Percentiles rank a stretch among this genome's conserved stretches.
These are phyloP conservation scores for Cryptosporidium tyzzeri DNA, from an alignment of 169 alveolate genomes.

Conservation along the genomic window DNA sequence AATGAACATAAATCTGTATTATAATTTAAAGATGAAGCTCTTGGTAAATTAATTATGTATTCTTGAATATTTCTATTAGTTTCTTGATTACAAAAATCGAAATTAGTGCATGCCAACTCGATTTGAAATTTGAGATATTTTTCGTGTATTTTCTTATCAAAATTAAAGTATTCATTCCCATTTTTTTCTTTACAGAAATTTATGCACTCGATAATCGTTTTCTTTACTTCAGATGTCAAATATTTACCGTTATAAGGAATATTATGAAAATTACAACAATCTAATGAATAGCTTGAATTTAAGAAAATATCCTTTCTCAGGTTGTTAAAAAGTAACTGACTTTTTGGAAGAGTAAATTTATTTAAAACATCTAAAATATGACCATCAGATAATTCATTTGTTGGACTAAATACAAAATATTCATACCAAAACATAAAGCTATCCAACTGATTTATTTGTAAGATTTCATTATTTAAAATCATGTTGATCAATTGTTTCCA, in stretches of 20 bases:
- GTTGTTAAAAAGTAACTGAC: background rate
- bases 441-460: background rate
- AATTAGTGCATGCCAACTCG: slow-evolving; percentile 13
- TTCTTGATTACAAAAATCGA: slow-evolving; percentile 9
- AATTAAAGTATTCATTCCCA: background rate
- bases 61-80: slow-evolving; percentile 3
- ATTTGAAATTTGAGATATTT: slow-evolving; percentile 42
- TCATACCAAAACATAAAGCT: slow-evolving; percentile 37
- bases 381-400: background rate
- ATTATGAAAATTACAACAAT: slow-evolving; percentile 49
- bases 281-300: background rate
- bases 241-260: slow-evolving; percentile 34
- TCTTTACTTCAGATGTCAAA: background rate
- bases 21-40: slow-evolving; percentile 9
- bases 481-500: background rate
- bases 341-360: slow-evolving; percentile 13
- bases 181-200: background rate
- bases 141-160: slow-evolving; percentile 11
- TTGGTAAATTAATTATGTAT: slow-evolving; percentile 3
- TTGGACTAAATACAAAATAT: slow-evolving; percentile 24
- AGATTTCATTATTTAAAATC: background rate
- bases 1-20: slow-evolving; percentile 21
- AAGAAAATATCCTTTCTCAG: background rate
- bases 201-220: background rate
- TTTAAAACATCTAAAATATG: background rate